These are phyloP conservation scores for Boletus subcaerulescens DNA, from an alignment of 768 basidiomycete species.

Conservation along the genomic window DNA sequence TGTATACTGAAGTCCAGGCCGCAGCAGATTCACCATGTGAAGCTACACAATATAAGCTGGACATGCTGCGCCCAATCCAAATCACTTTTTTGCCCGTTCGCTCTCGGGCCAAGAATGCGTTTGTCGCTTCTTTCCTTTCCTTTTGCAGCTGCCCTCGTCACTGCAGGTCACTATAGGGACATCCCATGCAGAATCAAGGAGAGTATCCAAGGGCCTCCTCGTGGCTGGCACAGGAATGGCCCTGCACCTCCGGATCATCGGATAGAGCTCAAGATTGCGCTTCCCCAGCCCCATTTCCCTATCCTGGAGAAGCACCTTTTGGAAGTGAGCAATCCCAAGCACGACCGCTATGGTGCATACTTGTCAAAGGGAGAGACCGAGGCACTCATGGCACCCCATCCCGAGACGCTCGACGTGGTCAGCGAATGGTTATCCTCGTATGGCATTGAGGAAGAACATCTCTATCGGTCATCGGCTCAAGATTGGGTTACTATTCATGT, in stretches of 20 bases:
- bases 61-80: not conserved
- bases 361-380: slow-evolving; percentile 68
- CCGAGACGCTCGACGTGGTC: slow-evolving; percentile 50
- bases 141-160: slow-evolving; percentile 10
- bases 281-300: slow-evolving; percentile 51
- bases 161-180: slow-evolving; percentile 8
- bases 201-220: slow-evolving; percentile 40
- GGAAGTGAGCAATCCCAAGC: slow-evolving; percentile 57
- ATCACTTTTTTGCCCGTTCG: not conserved
- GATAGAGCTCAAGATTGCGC: slow-evolving; percentile 57
- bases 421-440: slow-evolving; percentile 59
- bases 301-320: slow-evolving; percentile 50
- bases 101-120: slow-evolving; percentile 7
- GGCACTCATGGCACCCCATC: slow-evolving; percentile 54
- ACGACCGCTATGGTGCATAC: slow-evolving; percentile 52
- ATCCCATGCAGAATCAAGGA: slow-evolving; percentile 45
- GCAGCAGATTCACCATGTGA: not conserved
- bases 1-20: not conserved
- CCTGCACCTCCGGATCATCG: slow-evolving; percentile 43
- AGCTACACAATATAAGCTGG: slow-evolving; percentile 7
- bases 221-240: slow-evolving; percentile 45
- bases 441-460: slow-evolving; percentile 47
- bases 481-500: slow-evolving; percentile 67
- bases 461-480: slow-evolving; percentile 56
- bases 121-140: slow-evolving; percentile 7